Percentiles rank a stretch among this genome's conserved stretches.
phyloP scores from a whole-genome alignment of 768 basidiomycete genomes.

The Tricholoma sp. region DNA sequence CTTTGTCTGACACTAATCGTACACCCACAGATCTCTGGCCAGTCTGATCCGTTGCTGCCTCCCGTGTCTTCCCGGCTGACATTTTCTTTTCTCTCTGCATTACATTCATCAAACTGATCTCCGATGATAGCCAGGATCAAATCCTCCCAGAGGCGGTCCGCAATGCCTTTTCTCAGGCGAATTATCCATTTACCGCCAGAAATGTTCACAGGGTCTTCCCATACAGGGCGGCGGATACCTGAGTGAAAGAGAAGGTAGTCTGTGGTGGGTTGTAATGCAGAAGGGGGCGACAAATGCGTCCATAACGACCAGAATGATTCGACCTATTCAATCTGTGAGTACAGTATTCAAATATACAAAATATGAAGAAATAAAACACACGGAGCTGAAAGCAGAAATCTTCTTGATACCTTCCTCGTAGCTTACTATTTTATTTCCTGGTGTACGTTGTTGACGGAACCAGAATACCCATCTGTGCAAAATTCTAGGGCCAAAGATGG shows the following conservation, averaged over 20 bases:
- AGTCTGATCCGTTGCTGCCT: constrained; percentile 38
- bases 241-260: constrained; percentile 92
- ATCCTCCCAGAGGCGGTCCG: constrained; percentile 90
- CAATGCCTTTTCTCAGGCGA: constrained; percentile 84
- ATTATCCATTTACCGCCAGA: constrained; percentile 95
- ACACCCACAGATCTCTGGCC: constrained; percentile 89
- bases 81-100: constrained; percentile 22
- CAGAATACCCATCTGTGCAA: constrained; percentile 79
- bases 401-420: constrained; percentile 96
- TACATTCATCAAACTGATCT: constrained; percentile 79
- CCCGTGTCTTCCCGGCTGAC: constrained; percentile 30
- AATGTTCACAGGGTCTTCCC: constrained; percentile 91
- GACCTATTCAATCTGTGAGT: constrained; percentile 42
- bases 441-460: constrained; percentile 87
- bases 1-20: constrained; percentile 90
- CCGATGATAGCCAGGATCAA: constrained; percentile 83
- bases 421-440: constrained; percentile 83
- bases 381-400: constrained; percentile 85
- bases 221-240: constrained; percentile 82
- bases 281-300: constrained; percentile 87
- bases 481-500: constrained; percentile 13
- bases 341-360: background rate
- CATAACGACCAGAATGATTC: constrained; percentile 96
- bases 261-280: constrained; percentile 79
- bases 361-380: constrained; percentile 31